These are phyloP conservation scores for Leishmania amazonensis DNA, from an alignment of 208 protist genomes.

Conservation along the genomic window DNA sequence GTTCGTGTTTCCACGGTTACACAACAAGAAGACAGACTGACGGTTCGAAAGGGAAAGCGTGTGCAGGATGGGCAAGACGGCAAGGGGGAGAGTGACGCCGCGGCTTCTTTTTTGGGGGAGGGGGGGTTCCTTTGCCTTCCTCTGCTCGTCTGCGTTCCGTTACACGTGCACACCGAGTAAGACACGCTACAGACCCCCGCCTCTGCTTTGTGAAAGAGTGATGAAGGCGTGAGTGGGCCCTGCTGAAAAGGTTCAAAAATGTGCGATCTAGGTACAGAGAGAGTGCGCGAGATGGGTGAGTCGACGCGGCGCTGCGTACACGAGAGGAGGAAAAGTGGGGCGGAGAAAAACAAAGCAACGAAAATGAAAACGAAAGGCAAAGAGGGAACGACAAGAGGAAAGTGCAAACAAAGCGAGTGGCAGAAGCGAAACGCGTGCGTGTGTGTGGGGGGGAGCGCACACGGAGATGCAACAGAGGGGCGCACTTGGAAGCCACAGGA, in stretches of 20 bases:
- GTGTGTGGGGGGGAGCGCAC: background rate
- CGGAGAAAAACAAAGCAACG: background rate
- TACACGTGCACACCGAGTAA: background rate
- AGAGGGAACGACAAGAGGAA: background rate
- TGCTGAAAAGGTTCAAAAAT: background rate
- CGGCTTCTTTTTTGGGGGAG: too few relatives aligned
- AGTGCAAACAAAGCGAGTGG: background rate
- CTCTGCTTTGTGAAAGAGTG: background rate
- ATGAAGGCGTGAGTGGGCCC: background rate
- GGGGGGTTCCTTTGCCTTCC: background rate
- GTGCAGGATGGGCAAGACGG: background rate
- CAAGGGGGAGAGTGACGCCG: too few relatives aligned
- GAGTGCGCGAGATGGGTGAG: background rate
- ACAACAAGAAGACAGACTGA: background rate
- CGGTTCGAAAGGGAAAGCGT: background rate
- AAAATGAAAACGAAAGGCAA: background rate
- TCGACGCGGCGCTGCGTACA: background rate
- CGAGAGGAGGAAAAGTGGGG: background rate
- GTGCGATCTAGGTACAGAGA: background rate
- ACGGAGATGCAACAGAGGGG: background rate
- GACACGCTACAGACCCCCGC: background rate
- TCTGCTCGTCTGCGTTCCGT: background rate
- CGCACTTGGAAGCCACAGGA: background rate
- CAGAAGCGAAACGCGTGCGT: background rate
- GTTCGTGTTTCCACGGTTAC: background rate